Evolutionary conservation across 805 yeast species (phyloP).

Genomic region (Lipomyces chichibuensis): DNA sequence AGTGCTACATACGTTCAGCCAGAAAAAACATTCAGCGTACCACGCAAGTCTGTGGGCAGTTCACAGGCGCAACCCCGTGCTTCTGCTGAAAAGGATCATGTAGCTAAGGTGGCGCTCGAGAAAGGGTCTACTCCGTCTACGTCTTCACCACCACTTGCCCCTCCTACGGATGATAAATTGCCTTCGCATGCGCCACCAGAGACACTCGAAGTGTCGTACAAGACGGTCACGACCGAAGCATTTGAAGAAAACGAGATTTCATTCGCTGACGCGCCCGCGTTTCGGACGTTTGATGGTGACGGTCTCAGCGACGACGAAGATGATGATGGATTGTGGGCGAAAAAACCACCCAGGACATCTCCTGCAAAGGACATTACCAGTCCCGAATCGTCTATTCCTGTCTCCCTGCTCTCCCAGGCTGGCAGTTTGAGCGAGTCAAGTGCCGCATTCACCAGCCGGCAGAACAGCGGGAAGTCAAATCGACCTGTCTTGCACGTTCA

Average conservation of each 20-base stretch:
- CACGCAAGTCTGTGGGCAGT: constrained; percentile 24
- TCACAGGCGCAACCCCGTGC: constrained; percentile 4
- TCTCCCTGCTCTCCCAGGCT: constrained; percentile 3
- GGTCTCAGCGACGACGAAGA: constrained; percentile 39
- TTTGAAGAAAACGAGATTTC: constrained; percentile 72
- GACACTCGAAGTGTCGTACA: constrained; percentile 12
- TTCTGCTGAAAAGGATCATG: constrained; percentile 11
- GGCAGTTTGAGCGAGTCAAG: constrained; percentile 14
- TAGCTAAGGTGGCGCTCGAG: not conserved
- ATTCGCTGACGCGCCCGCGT: constrained; percentile 72
- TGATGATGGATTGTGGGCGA: constrained; percentile 66
- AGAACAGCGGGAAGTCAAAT: constrained; percentile 22
- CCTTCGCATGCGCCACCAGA: not conserved
- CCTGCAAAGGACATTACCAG: not conserved
- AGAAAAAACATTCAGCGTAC: constrained; percentile 18
- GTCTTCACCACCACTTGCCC: not conserved
- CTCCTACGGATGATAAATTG: constrained; percentile 1
- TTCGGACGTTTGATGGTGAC: constrained; percentile 40
- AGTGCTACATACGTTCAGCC: not conserved
- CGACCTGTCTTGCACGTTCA: constrained; percentile 32
- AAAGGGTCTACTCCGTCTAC: not conserved
- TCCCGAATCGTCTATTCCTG: constrained; percentile 19
- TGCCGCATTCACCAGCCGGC: constrained; percentile 15
- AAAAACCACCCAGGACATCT: constrained; percentile 41
- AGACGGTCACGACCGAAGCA: constrained; percentile 50